A percentile compares a stretch with the other conserved stretches of the same genome.
Evolutionary conservation across 257 asterid genomes (phyloP).

Genomic region (Penstemon eatonii): DNA sequence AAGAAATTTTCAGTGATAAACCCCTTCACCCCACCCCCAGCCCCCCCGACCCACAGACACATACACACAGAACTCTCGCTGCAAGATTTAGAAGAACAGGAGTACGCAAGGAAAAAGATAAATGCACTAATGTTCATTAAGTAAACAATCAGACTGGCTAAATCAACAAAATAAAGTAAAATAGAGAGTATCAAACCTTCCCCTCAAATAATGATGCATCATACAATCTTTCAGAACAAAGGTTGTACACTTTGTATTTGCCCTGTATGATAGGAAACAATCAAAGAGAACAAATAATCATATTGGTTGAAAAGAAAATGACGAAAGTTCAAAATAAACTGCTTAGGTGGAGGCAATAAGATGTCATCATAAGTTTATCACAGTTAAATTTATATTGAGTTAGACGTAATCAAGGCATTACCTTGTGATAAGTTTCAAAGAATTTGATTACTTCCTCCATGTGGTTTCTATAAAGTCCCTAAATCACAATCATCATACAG

Average conservation of each 20-base stretch:
- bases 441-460: constrained; percentile 99
- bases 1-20: neutral
- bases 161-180: constrained; percentile 13
- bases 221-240: constrained; percentile 96
- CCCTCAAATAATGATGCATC: constrained; percentile 97
- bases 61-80: neutral
- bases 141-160: constrained; percentile 10
- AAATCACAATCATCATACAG: constrained; percentile 33
- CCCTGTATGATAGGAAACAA: constrained; percentile 58
- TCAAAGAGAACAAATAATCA: constrained; percentile 19
- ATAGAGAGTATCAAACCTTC: constrained; percentile 55
- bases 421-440: constrained; percentile 97
- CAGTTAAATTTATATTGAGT: constrained; percentile 10
- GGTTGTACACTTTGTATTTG: constrained; percentile 96
- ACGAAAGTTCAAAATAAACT: constrained; percentile 3
- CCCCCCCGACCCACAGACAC: neutral
- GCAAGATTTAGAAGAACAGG: neutral
- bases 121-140: neutral
- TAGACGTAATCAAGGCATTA: constrained; percentile 32
- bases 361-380: constrained; percentile 15
- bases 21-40: neutral
- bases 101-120: constrained; percentile 4
- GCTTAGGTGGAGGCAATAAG: constrained; percentile 11
- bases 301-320: constrained; percentile 13
- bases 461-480: constrained; percentile 98